A percentile compares a stretch with the other conserved stretches of the same genome.
These are phyloP conservation scores for Cyberlindnera subsufficiens DNA, from an alignment of 805 yeast genomes.

Conservation along the genomic window DNA sequence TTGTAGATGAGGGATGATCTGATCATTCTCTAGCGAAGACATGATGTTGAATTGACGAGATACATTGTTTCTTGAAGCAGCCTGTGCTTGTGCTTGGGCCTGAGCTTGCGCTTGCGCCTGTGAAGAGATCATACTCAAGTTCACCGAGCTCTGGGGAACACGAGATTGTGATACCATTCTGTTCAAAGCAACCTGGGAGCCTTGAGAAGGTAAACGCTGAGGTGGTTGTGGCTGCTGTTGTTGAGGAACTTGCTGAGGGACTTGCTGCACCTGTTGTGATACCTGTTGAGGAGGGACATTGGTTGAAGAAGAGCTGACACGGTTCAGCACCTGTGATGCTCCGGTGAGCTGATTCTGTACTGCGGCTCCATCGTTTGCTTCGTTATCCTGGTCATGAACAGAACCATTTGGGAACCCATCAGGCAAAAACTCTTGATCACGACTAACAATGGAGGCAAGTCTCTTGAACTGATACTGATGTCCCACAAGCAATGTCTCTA, in stretches of 20 bases:
- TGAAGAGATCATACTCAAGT: constrained; percentile 5
- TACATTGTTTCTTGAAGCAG: neutral
- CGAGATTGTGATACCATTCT: constrained; percentile 13
- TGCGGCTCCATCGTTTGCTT: neutral
- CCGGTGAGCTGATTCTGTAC: neutral
- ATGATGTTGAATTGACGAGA: constrained; percentile 3
- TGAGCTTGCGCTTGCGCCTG: neutral
- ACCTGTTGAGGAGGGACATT: neutral
- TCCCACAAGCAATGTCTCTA: constrained; percentile 15
- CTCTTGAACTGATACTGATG: constrained; percentile 17
- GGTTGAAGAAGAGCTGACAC: no score
- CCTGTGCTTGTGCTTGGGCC: neutral
- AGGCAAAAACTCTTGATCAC: constrained; percentile 1
- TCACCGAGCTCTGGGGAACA: constrained; percentile 10
- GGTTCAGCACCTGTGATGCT: neutral
- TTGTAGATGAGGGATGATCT: constrained; percentile 6
- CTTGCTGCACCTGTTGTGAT: constrained; percentile 4
- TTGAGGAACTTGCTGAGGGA: neutral
- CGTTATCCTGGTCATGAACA: neutral
- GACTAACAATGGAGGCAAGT: constrained; percentile 7
- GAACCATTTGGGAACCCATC: constrained; percentile 1
- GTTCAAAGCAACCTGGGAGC: neutral
- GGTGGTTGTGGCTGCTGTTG: constrained; percentile 4
- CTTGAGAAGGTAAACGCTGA: constrained; percentile 3
- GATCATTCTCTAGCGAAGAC: constrained; percentile 9